Evolutionary conservation across 345 rosid species (phyloP).

Genomic region (Hibiscus tridactylites): DNA sequence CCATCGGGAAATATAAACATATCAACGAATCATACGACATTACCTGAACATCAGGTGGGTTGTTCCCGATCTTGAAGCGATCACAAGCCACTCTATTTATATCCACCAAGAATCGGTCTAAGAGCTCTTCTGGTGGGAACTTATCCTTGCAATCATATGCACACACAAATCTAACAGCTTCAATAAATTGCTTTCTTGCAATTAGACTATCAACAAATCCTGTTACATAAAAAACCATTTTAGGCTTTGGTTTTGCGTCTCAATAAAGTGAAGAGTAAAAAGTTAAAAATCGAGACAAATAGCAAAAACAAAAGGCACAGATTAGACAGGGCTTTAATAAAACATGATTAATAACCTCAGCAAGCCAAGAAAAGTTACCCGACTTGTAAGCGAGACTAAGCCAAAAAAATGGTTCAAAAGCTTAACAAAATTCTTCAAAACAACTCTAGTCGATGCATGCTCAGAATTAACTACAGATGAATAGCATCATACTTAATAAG

Average conservation of each 20-base stretch:
- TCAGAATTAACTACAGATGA: not conserved
- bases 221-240: constrained; percentile 10
- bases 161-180: constrained; percentile 27
- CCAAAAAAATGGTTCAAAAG: not conserved
- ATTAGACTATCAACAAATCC: constrained; percentile 28
- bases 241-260: not conserved
- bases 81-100: not conserved
- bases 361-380: too few relatives aligned
- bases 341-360: too few relatives aligned
- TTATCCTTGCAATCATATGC: constrained; percentile 23
- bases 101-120: constrained; percentile 11
- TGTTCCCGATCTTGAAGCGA: not conserved
- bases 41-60: constrained; percentile 17
- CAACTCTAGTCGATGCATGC: not conserved
- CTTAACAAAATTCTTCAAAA: not conserved
- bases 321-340: too few relatives aligned
- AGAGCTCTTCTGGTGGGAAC: constrained; percentile 18
- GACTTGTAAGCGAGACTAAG: too few relatives aligned
- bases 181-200: constrained; percentile 9
- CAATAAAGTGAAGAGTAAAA: not conserved
- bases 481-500: not conserved
- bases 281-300: not conserved
- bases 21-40: not conserved
- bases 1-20: not conserved
- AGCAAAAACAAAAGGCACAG: not conserved